Evolutionary conservation across 805 yeast genomes (phyloP), one percentile per base, ranked within the genome.

Genomic region (Lachancea kluyveri): DNA sequence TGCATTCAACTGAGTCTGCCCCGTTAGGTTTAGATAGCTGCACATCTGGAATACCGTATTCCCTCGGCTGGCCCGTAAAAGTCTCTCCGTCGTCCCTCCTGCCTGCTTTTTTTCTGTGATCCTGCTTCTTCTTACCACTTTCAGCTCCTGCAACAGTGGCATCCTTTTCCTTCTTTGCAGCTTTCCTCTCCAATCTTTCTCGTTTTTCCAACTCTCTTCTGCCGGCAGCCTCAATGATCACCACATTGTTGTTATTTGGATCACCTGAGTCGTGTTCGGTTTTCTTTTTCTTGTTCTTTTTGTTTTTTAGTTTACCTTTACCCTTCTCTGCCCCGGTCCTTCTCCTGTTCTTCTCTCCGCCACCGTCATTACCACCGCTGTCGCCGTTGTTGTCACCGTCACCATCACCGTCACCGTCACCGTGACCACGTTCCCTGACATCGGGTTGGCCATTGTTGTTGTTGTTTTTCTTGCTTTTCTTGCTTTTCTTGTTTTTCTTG

Each of bases 181-280:
- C 40, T 33, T 40, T 42, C 30, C 39, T 34, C 20, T 43, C 38
- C 17, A 45, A 23, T 24, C 44, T 47, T 24, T 44, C 48, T 26
- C 55, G 40, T 34, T 50, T 47, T 29, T 45, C 50, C 22, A 54
- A 25, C 23, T 52, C 56, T 36, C 41, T 52, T 28, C 45, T 49
- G 8, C 58, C 57, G 11, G 57, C 59, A 9, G 51, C 57, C 24
- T 52, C 60, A 12, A 54, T 34, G 3, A 54, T 52, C 3, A 53
- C 58, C 7, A 49, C 39, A 26, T 52, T 52, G 11, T 50, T 45
- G 28, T 48, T 50, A 24, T 35, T 31, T 33, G 39, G 12, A 17
- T 26, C 22, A 28, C 36, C 15, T 29, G 13, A 25, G 33, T 31
- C 28, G 30, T 28, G 21, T 17, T 35, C 25, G 19, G 10, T 17